Evolutionary conservation across 2,329 filamentous ascomycete species (phyloP), one percentile per base, ranked within the genome.

Genomic region (Exserohilum rostratum): DNA sequence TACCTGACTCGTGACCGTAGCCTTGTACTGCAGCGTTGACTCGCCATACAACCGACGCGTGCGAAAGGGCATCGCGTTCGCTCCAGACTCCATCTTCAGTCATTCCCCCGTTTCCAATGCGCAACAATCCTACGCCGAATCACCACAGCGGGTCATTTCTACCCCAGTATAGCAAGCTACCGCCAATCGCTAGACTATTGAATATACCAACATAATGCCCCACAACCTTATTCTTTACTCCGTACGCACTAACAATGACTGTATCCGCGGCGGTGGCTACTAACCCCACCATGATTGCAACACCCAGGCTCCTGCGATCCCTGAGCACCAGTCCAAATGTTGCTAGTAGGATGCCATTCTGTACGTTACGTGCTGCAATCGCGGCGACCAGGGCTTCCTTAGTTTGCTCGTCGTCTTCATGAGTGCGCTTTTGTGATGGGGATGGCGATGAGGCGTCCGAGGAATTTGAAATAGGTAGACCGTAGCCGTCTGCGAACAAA

Each of bases 171-270:
- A 67, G 29, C 49, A 67, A 43, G 40, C 61, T 66, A 2, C 65
- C 65, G 3, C 65, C 65, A 22, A 67, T 60, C 1, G 57, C 60
- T 9, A 66, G 10, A 35, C 65, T 64, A 45, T 67, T 67, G 37
- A 67, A 64, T 7, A 67, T 49, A 0, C 65, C 65, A n/a, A 67
- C 34, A 29, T 60, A 66, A 25, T 67, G 65, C 7, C 65, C 65
- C 7, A 50, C 46, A 17, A 65, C 44, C 46, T 67, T 67, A 6
- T 66, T 60, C 33, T 59, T 60, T 12, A 53, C 58, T 2, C 65
- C 65, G 35, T 67, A 67, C 5, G 57, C 55, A 6, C 49, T 50
- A 3, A 67, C 63, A 46, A 67, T 67, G 2, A 62, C 45, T 5
- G 63, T 64, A 27, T 67, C 65, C n/a, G 65, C 64, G 12, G 61